Conservation (phyloP, 139 green algal species). For the Tetraselmis chui region DNA sequence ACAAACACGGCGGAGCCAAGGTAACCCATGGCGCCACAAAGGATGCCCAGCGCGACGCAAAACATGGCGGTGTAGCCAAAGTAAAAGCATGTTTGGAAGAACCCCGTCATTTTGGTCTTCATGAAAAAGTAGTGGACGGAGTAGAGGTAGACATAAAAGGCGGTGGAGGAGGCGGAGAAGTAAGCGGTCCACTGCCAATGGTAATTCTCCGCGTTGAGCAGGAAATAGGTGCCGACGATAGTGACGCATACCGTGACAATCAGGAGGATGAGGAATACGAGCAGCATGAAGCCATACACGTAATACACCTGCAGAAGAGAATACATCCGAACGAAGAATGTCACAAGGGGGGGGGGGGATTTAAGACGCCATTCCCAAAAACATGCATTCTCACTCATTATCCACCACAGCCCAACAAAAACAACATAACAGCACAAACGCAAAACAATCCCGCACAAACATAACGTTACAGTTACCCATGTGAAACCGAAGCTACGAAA, state of each 20-base stretch:
- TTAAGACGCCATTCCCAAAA: not conserved
- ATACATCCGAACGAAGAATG: not conserved
- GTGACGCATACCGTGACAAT: slow-evolving; percentile 85
- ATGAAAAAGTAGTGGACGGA: slow-evolving; percentile 83
- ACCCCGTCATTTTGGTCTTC: slow-evolving; percentile 96
- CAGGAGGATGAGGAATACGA: slow-evolving; percentile 91
- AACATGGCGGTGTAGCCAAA: slow-evolving; percentile 97
- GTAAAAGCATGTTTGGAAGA: slow-evolving; percentile 96
- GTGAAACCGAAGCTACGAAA: too few species aligned
- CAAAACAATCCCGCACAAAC: too few species aligned
- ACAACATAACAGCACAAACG: too few species aligned
- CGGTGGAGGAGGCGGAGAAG: slow-evolving; percentile 66
- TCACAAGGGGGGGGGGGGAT: not conserved
- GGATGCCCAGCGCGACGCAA: slow-evolving; percentile 62
- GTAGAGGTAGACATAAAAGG: slow-evolving; percentile 91
- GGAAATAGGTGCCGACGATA: slow-evolving; percentile 94
- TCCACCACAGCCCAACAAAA: too few species aligned
- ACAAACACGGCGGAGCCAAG: slow-evolving; percentile 78
- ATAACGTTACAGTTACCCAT: too few species aligned
- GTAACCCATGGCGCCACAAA: slow-evolving; percentile 84
- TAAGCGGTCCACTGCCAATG: slow-evolving; percentile 96
- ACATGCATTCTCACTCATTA: too few species aligned
- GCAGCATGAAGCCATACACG: slow-evolving; percentile 96
- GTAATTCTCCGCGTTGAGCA: slow-evolving; percentile 98
- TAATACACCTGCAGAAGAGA: slow-evolving; percentile 76